A percentile compares a stretch with the other conserved stretches of the same genome.
These are phyloP conservation scores for Hura crepitans DNA, from an alignment of 441 rosid genomes.

Conservation along the genomic window DNA sequence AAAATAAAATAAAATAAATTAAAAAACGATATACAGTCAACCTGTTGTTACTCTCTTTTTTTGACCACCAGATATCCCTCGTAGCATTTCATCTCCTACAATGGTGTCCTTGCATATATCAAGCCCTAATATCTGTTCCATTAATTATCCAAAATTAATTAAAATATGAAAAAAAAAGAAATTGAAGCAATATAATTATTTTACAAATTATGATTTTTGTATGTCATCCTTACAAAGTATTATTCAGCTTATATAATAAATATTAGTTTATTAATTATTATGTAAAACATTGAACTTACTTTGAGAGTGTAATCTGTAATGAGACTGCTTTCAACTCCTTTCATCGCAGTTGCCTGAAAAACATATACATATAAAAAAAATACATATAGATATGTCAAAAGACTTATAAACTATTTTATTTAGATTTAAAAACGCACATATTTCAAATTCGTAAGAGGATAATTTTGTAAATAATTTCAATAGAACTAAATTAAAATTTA, in stretches of 20 bases:
- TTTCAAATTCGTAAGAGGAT: too few relatives aligned
- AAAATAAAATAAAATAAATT: neutral
- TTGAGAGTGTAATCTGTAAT: conserved; percentile 28
- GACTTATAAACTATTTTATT: too few relatives aligned
- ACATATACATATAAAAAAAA: too few relatives aligned
- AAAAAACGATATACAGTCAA: conserved; percentile 7
- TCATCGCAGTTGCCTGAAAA: conserved; percentile 27
- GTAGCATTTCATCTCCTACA: conserved; percentile 79
- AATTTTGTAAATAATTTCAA: too few relatives aligned
- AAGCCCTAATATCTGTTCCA: conserved; percentile 67
- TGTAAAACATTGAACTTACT: conserved; percentile 9
- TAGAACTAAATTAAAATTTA: too few relatives aligned
- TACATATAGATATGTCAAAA: too few relatives aligned
- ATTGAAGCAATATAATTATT: too few relatives aligned
- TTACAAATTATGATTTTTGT: too few relatives aligned
- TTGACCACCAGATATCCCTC: conserved; percentile 94
- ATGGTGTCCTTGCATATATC: conserved; percentile 87
- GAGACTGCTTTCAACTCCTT: conserved; percentile 19
- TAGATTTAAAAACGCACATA: too few relatives aligned
- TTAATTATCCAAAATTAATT: neutral
- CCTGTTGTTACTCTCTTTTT: conserved; percentile 90
- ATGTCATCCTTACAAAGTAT: neutral
- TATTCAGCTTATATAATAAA: neutral
- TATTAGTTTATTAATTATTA: too few relatives aligned
- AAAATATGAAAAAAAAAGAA: too few relatives aligned